Base-by-base conservation (phyloP, 148 eudicot genomes). In the Amaranthus cruentus region DNA sequence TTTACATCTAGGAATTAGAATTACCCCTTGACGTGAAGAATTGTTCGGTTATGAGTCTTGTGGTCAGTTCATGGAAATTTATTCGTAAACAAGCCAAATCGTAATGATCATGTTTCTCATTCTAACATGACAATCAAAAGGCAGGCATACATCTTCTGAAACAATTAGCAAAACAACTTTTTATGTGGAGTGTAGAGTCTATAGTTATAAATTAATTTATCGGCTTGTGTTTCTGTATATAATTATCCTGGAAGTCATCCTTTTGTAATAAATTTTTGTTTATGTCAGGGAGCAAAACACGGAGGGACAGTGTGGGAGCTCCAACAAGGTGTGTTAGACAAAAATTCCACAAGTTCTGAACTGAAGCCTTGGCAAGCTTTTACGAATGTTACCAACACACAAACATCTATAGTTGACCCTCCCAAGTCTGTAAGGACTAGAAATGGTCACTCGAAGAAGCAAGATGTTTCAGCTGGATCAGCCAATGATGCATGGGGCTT, bases 351-450 rank as follows among this genome's bases (percentile, higher is more conserved):
- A 50, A 84, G 80, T 76, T 73, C 84, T 9, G 96, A 90, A 62
- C n/a, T 87, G 75, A 78, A 84, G 72, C 62, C 82, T 54, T 92
- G 99, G 99, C 86, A 96, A 79, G 81, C 96, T n/a, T 92, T 96
- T 72, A 44, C 91, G 43, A 85, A 81, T 61, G 88, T 80, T 47
- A 76, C 87, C 75, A 79, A 70, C 65, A 69, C 84, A 78, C 85
- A 73, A 60, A 68, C 83, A 18, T 7, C 82, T 51, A 42, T 77
- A 42, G 57, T 68, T 55, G 77, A 78, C 49, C 12, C 68, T 66
- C 71, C 93, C 3, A 88, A 81, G 64, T 92, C 99, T 60, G 97
- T 90, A 68, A 85, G 99, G 80, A 90, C 96, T 1, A 90, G 81
- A 63, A 91, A 84, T 65, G 85, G 90, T 54, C 81, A 84, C 42